Conservation (phyloP, 2,329 filamentous ascomycete species). For the Zymoseptoria pseudotritici region DNA sequence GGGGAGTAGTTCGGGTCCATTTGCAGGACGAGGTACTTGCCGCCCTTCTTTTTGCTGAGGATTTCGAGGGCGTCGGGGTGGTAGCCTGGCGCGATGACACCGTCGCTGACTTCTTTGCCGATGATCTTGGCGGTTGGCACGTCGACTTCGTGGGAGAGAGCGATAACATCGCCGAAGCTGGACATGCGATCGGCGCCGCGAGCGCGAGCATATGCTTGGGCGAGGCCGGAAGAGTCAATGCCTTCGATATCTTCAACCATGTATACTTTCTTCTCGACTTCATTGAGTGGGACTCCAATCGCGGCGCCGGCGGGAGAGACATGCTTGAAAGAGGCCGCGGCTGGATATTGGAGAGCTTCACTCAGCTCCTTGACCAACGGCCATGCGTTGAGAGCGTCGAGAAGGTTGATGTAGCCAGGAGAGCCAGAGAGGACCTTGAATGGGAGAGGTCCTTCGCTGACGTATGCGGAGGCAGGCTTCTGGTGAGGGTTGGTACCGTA, state of each 20-base stretch:
- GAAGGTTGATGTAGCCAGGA: constrained; percentile 93
- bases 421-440: constrained; percentile 88
- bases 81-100: constrained; percentile 87
- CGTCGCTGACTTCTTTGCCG: constrained; percentile 93
- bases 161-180: constrained; percentile 95
- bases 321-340: constrained; percentile 97
- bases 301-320: constrained; percentile 94
- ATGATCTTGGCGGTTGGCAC: constrained; percentile 94
- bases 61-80: constrained; percentile 79
- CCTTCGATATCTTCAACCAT: constrained; percentile 94
- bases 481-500: constrained; percentile 98
- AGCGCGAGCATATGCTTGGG: constrained; percentile 91
- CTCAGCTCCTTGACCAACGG: constrained; percentile 93
- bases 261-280: constrained; percentile 92
- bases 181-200: constrained; percentile 97
- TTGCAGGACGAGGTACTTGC: constrained; percentile 91
- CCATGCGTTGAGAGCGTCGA: constrained; percentile 96
- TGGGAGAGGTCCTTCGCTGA: constrained; percentile 66
- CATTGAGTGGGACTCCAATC: constrained; percentile 78
- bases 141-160: constrained; percentile 84
- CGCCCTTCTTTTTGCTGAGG: constrained; percentile 95
- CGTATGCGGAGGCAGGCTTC: constrained; percentile 85
- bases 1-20: constrained; percentile 86
- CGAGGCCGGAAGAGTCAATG: constrained; percentile 75
- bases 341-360: constrained; percentile 75